Base-by-base conservation (phyloP, 148 eudicot species). In the Talinum fruticosum region DNA sequence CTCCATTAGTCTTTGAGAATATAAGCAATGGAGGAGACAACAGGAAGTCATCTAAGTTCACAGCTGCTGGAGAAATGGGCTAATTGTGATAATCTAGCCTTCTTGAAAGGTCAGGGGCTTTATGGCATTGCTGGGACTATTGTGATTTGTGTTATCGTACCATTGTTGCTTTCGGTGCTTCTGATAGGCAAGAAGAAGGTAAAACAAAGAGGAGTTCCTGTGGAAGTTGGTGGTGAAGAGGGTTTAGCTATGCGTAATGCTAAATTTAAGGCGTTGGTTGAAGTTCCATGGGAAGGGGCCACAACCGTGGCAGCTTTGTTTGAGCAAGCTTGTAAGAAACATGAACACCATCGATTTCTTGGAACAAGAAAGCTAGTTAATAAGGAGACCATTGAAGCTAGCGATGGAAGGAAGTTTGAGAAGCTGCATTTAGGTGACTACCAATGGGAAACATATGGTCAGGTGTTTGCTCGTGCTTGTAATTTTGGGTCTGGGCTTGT, bases 201-300 rank as follows among this genome's bases (percentile, higher is more conserved):
- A 61, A 95, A 87, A 77, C 90, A 86, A 81, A 93, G 99, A 83
- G 99, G 93, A 41, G 87, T 88, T 82, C 88, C 87, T 4, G 94
- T 82, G 73, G 79, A 90, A 69, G 94, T 87, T 83, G 82, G 94
- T 21, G 97, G 97, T 72, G 97, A 95, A 81, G 73, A 84, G 23
- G 99, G 97, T 57, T 75, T 86, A 26, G 87, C 97, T 0, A 86
- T 95, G 89, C 94, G 97, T 66, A 95, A 90, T 84, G 89, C 78
- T 57, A 91, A 80, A 82, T 90, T 78, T 33, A 37, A 79, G 47
- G 77, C 82, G 57, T 77, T 95, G 78, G 82, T 90, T 41, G 94
- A 95, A 77, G 96, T 89, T 79, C 98, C 97, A 57, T 92, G 94
- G 94, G 90, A 88, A 80, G 99, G 99, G 70, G 99, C 99, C 65